Conservation (phyloP, 177 flowering plant species). For the Vitis hybrid region DNA sequence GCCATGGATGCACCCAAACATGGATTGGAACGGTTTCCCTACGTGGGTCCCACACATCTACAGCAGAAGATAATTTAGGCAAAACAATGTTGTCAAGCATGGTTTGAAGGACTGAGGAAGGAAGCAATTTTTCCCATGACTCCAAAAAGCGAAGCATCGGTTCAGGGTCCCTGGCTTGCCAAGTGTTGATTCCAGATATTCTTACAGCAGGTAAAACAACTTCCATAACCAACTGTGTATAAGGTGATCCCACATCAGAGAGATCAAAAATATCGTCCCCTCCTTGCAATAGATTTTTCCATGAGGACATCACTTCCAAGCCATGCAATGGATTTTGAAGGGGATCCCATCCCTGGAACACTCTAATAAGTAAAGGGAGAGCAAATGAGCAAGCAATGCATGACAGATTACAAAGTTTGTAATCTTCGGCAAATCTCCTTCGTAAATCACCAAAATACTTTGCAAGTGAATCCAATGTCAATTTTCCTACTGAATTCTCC, state of each 20-base stretch:
- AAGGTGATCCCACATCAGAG: slow-evolving; percentile 61
- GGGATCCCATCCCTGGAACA: slow-evolving; percentile 96
- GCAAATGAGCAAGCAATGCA: slow-evolving; percentile 79
- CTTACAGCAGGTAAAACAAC: slow-evolving; percentile 85
- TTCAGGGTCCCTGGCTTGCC: slow-evolving; percentile 93
- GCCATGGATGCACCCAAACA: slow-evolving; percentile 95
- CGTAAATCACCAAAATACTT: slow-evolving; percentile 52
- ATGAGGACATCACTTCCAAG: slow-evolving; percentile 48
- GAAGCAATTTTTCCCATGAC: slow-evolving; percentile 78
- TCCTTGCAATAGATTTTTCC: slow-evolving; percentile 76
- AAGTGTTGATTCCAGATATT: slow-evolving; percentile 76
- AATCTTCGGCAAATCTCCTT: slow-evolving; percentile 53
- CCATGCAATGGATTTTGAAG: slow-evolving; percentile 72
- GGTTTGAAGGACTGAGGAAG: slow-evolving; percentile 57
- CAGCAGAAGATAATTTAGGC: slow-evolving; percentile 81
- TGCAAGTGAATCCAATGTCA: slow-evolving; percentile 68
- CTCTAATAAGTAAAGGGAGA: slow-evolving; percentile 64
- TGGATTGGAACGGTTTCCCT: slow-evolving; percentile 86
- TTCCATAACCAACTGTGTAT: slow-evolving; percentile 70
- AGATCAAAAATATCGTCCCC: slow-evolving; percentile 45
- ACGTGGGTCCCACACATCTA: slow-evolving; percentile 85
- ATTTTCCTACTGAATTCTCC: slow-evolving; percentile 44
- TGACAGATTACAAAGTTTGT: slow-evolving; percentile 73
- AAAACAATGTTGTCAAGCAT: slow-evolving; percentile 65
- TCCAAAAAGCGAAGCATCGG: slow-evolving; percentile 85